phyloP scores from a whole-genome alignment of 2,329 filamentous ascomycete genomes.

The Phaeophleospora eucalypticola region DNA sequence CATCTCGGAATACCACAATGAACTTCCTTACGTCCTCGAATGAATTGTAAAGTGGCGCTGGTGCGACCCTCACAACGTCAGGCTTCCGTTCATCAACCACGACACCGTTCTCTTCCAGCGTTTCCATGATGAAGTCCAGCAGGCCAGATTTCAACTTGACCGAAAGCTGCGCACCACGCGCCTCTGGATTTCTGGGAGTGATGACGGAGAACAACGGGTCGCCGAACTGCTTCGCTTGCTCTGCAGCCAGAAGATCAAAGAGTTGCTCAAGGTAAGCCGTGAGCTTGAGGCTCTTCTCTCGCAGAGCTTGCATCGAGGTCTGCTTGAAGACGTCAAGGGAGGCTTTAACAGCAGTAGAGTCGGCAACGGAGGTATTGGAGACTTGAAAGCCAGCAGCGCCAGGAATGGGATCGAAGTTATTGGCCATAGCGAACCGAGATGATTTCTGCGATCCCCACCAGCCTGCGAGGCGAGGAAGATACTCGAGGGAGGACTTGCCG shows the following conservation, averaged over 20 bases:
- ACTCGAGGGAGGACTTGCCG: conserved; percentile 38
- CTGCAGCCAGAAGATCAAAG: conserved; percentile 37
- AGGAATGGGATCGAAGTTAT: conserved; percentile 68
- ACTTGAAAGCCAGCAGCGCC: conserved; percentile 80
- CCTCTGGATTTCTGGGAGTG: conserved; percentile 63
- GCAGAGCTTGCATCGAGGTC: conserved; percentile 64
- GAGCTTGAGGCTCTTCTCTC: conserved; percentile 66
- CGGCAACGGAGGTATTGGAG: conserved; percentile 77
- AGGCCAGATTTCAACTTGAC: conserved; percentile 64
- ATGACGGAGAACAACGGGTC: conserved; percentile 49
- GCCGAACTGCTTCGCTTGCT: conserved; percentile 12
- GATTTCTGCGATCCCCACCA: conserved; percentile 84
- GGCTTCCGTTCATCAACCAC: conserved; percentile 81
- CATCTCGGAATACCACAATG: conserved; percentile 49
- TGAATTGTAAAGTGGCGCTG: conserved; percentile 77
- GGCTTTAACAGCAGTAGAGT: conserved; percentile 69
- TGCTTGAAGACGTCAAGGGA: conserved; percentile 70
- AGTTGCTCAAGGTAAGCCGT: conserved; percentile 74
- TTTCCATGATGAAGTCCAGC: conserved; percentile 62
- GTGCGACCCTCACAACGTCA: conserved; percentile 78
- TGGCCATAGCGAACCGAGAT: conserved; percentile 78
- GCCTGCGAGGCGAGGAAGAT: conserved; percentile 65
- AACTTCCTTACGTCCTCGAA: conserved; percentile 70
- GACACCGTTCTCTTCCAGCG: conserved; percentile 64
- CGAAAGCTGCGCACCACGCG: conserved; percentile 76